Evolutionary conservation across 495 filamentous ascomycete genomes (phyloP).

Genomic region (Xylaria telfairii): DNA sequence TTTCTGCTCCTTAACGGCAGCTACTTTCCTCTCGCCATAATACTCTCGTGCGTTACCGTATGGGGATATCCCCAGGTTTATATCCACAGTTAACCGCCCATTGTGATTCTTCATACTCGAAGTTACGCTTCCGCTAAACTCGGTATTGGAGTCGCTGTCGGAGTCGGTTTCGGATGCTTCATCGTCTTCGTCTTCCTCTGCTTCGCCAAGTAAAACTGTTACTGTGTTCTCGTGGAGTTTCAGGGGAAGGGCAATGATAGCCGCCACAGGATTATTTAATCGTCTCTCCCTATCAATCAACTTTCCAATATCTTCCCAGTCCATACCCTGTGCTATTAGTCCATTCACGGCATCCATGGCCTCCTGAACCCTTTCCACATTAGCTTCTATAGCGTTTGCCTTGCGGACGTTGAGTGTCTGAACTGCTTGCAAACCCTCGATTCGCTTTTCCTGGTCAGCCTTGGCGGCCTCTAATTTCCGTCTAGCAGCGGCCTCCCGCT

Average conservation of each 20-base stretch:
- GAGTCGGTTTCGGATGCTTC: conserved; percentile 69
- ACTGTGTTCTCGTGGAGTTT: conserved; percentile 88
- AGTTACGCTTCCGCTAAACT: conserved; percentile 49
- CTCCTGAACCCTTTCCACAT: conserved; percentile 86
- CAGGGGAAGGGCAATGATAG: conserved; percentile 84
- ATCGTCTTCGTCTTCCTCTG: conserved; percentile 56
- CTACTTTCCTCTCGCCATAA: conserved; percentile 84
- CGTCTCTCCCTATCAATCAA: conserved; percentile 86
- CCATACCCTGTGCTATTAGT: conserved; percentile 90
- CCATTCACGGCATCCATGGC: conserved; percentile 90
- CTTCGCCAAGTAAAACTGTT: conserved; percentile 79
- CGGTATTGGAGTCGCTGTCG: conserved; percentile 64
- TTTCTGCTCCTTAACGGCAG: conserved; percentile 84
- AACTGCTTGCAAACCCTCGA: conserved; percentile 78
- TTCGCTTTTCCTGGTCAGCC: conserved; percentile 79
- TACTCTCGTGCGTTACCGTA: conserved; percentile 92
- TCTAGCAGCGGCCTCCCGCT: conserved; percentile 80
- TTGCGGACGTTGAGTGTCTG: conserved; percentile 88
- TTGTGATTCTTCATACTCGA: conserved; percentile 47
- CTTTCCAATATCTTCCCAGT: conserved; percentile 89
- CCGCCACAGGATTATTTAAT: conserved; percentile 81
- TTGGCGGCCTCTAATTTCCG: conserved; percentile 81
- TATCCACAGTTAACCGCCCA: conserved; percentile 72
- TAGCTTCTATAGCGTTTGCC: conserved; percentile 86
- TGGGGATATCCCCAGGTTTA: conserved; percentile 79